phyloP scores from a whole-genome alignment of 2,329 filamentous ascomycete genomes.

The Bipolaris gigantea region DNA sequence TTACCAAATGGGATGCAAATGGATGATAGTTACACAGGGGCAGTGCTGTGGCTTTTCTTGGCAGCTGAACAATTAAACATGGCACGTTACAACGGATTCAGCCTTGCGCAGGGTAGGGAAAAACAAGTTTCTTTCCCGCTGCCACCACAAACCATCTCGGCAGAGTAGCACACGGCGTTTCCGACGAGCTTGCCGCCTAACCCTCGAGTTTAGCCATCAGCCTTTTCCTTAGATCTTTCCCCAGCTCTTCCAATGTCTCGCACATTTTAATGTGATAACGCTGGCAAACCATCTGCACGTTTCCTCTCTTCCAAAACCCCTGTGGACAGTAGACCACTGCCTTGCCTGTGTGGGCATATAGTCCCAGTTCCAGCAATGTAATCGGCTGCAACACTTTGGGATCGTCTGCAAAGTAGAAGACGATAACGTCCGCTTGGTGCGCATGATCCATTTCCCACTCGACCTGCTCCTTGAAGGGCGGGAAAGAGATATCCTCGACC shows the following conservation, averaged over 20 bases:
- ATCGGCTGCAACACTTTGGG: slow-evolving; percentile 56
- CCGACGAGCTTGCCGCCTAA: neutral
- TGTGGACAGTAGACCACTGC: slow-evolving; percentile 57
- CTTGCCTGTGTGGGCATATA: slow-evolving; percentile 51
- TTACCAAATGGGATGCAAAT: neutral
- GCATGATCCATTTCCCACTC: slow-evolving; percentile 65
- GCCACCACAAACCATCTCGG: neutral
- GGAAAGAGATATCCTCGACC: slow-evolving; percentile 55
- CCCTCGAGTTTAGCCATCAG: slow-evolving; percentile 13
- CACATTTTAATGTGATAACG: slow-evolving; percentile 52
- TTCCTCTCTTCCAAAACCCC: slow-evolving; percentile 62
- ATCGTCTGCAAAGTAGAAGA: slow-evolving; percentile 56
- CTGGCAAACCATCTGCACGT: slow-evolving; percentile 60
- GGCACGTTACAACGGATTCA: neutral
- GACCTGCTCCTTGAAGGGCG: slow-evolving; percentile 59
- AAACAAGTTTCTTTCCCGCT: neutral
- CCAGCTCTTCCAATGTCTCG: slow-evolving; percentile 48
- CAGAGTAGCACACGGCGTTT: neutral
- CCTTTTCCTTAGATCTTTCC: slow-evolving; percentile 32
- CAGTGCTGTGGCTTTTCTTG: slow-evolving; percentile 8
- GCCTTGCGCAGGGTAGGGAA: neutral
- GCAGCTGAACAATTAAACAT: slow-evolving; percentile 6
- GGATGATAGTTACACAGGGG: neutral
- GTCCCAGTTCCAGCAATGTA: slow-evolving; percentile 62
- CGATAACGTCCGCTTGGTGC: slow-evolving; percentile 57